phyloP scores from a whole-genome alignment of 106 monocot species.

The Ottelia alismoides region DNA sequence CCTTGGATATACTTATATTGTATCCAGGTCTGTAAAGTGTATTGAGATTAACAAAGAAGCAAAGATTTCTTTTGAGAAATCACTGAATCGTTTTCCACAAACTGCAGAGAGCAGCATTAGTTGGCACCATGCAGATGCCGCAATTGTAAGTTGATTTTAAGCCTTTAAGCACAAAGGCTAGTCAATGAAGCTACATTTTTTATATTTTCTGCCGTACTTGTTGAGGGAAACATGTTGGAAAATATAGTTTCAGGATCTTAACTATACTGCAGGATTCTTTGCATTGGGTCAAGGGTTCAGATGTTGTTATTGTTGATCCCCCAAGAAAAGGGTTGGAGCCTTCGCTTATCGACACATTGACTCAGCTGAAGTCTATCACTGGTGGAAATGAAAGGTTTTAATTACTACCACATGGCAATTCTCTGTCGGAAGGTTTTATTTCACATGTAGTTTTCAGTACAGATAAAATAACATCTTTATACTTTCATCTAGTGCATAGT shows the following conservation, averaged over 20 bases:
- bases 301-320: constrained; percentile 95
- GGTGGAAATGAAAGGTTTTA: no score
- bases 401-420: no score
- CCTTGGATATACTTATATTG: no score
- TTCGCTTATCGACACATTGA: constrained; percentile 57
- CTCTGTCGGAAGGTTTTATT: no score
- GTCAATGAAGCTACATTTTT: neutral
- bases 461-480: no score
- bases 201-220: no score
- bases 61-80: constrained; percentile 83
- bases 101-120: constrained; percentile 53
- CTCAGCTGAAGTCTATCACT: no score
- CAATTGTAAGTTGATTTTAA: constrained; percentile 42
- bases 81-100: constrained; percentile 66
- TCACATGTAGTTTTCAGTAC: no score
- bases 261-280: constrained; percentile 94
- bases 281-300: constrained; percentile 89
- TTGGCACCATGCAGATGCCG: constrained; percentile 96
- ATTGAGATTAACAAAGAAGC: constrained; percentile 95
- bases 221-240: no score
- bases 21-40: constrained; percentile 92
- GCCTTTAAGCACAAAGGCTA: neutral
- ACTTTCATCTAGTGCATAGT: no score
- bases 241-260: no score
- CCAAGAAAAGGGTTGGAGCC: constrained; percentile 89